Percentiles rank a stretch among this genome's conserved stretches.
Evolutionary conservation across 192 early-diverging fungal genomes (phyloP).

Genomic region (Thoreauomyces humboldtii): DNA sequence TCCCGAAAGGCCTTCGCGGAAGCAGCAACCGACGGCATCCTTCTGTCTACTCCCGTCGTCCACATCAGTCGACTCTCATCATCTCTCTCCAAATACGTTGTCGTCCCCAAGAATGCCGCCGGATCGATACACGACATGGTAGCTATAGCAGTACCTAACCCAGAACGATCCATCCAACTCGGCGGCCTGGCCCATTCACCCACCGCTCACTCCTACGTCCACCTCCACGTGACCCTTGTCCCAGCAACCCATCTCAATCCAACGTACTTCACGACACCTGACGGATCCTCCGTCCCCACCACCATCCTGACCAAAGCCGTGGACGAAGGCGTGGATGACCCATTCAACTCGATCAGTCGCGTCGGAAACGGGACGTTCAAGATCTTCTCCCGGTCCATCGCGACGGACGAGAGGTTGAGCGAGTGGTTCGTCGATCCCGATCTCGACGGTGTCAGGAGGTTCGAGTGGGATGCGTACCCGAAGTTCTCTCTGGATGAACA

Average conservation of each 20-base stretch:
- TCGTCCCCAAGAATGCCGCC: too few relatives aligned
- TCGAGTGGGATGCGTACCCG: slow-evolving; percentile 20
- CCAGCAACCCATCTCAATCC: background rate
- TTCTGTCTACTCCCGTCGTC: too few relatives aligned
- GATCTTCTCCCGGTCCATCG: slow-evolving; percentile 8
- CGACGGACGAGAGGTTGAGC: background rate
- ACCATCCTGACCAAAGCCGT: slow-evolving; percentile 7
- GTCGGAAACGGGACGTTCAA: slow-evolving; percentile 9
- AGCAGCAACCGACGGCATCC: too few relatives aligned
- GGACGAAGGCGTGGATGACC: background rate
- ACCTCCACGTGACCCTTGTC: slow-evolving; percentile 24
- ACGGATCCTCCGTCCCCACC: background rate
- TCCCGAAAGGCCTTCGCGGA: too few relatives aligned
- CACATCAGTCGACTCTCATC: too few relatives aligned
- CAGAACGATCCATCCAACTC: slow-evolving; percentile 1
- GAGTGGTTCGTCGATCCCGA: background rate
- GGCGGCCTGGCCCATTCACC: background rate
- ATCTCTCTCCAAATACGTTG: too few relatives aligned
- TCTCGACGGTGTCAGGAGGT: background rate
- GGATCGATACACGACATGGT: too few relatives aligned
- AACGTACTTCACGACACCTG: background rate
- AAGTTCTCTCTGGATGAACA: too few relatives aligned
- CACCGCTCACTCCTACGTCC: slow-evolving; percentile 2
- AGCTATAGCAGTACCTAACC: slow-evolving; percentile 13
- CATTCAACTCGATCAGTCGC: slow-evolving; percentile 12